Conservation (phyloP, 2,329 filamentous ascomycete genomes). For the Diaporthe citriasiana region DNA sequence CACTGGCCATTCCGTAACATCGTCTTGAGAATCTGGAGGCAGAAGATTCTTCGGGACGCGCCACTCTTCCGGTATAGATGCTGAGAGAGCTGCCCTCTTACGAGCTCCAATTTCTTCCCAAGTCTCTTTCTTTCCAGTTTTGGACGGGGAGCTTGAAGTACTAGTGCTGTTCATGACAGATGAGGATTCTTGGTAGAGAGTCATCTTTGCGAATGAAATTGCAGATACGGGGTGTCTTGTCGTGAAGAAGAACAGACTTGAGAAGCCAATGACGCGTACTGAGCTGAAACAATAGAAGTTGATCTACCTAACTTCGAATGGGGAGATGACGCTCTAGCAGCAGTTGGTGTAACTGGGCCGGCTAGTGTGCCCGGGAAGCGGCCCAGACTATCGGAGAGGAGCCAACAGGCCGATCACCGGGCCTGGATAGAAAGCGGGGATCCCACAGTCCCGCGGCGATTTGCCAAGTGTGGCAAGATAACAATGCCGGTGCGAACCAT, state of each 20-base stretch:
- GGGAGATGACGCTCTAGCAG: not conserved
- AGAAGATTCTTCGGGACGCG: conserved; percentile 66
- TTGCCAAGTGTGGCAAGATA: conserved; percentile 6
- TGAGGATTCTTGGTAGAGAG: not conserved
- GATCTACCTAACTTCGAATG: not conserved
- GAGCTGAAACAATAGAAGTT: not conserved
- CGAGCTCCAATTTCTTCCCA: conserved; percentile 60
- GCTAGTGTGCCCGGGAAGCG: conserved; percentile 9
- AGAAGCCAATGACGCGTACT: not conserved
- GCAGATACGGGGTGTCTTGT: not conserved
- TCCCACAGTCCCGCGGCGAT: not conserved
- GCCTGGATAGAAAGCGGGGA: conserved; percentile 16
- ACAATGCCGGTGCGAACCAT: not conserved
- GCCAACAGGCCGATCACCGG: conserved; percentile 28
- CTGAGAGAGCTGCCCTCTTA: conserved; percentile 58
- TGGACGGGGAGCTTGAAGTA: not conserved
- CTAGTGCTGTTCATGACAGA: no score
- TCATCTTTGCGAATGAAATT: not conserved
- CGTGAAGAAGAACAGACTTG: not conserved
- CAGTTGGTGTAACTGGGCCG: not conserved
- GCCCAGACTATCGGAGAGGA: conserved; percentile 15
- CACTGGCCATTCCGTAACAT: conserved; percentile 70
- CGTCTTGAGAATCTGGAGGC: conserved; percentile 65
- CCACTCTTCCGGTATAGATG: conserved; percentile 71
- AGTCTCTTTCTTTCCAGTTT: conserved; percentile 12